A percentile compares a stretch with the other conserved stretches of the same genome.
These are phyloP conservation scores for Diaporthe batatas DNA, from an alignment of 2,329 filamentous ascomycete species.

Conservation along the genomic window DNA sequence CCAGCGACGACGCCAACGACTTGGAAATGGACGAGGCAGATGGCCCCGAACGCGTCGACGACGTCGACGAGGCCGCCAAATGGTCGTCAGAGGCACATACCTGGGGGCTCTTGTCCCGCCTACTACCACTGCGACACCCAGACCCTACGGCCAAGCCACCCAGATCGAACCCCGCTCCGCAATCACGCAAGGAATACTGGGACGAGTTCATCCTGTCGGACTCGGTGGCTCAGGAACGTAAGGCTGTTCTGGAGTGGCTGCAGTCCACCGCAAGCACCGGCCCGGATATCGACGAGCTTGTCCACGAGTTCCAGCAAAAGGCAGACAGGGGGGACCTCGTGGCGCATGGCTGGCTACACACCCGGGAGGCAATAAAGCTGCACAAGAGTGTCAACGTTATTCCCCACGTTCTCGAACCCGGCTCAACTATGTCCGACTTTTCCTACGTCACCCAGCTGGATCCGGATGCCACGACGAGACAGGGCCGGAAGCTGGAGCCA, in stretches of 20 bases:
- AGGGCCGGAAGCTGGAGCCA: conserved; percentile 80
- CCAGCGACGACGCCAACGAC: conserved; percentile 61
- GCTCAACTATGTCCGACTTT: conserved; percentile 69
- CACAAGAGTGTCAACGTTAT: conserved; percentile 83
- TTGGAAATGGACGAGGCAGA: conserved; percentile 70
- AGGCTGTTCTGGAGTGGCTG: conserved; percentile 87
- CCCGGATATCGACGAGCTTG: conserved; percentile 80
- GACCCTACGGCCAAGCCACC: conserved; percentile 49
- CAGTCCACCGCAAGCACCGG: conserved; percentile 80
- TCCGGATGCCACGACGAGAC: conserved; percentile 87
- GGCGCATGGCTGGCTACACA: conserved; percentile 92
- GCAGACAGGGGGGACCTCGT: conserved; percentile 86
- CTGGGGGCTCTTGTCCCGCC: conserved; percentile 85
- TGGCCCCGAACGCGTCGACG: conserved; percentile 51
- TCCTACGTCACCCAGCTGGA: conserved; percentile 87
- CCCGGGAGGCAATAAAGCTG: conserved; percentile 88
- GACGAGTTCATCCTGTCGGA: conserved; percentile 81
- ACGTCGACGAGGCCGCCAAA: conserved; percentile 64
- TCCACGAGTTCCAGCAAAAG: conserved; percentile 80
- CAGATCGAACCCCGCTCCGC: conserved; percentile 45
- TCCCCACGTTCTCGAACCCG: conserved; percentile 74
- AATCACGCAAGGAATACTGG: conserved; percentile 62
- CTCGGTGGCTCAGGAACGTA: conserved; percentile 80
- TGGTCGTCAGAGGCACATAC: conserved; percentile 90
- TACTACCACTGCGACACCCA: conserved; percentile 78